Conservation (phyloP, 78 protist genomes). For the Dictyostelium citrinum region DNA sequence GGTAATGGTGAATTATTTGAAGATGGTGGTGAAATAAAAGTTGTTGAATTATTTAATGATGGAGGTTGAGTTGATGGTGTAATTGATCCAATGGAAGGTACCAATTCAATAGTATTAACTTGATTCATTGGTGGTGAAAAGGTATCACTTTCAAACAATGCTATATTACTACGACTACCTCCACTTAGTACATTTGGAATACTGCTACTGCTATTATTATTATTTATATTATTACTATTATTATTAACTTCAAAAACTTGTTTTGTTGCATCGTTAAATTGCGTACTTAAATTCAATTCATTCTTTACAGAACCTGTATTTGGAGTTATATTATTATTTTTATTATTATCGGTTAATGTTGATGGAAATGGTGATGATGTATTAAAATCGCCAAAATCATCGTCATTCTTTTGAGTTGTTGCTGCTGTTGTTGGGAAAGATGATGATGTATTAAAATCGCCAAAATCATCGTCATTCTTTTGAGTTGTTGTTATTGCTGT, state of each 20-base stretch:
- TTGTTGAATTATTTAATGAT: not conserved
- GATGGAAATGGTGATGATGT: constrained; percentile 1
- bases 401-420: not conserved
- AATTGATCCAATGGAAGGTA: not conserved
- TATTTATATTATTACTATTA: not conserved
- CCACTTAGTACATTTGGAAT: not conserved
- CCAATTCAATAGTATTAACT: constrained; percentile 11
- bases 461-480: not conserved
- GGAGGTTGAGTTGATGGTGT: constrained; percentile 29
- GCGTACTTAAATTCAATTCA: constrained; percentile 32
- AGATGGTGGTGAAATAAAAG: not conserved
- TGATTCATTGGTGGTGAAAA: constrained; percentile 34
- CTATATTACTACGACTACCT: not conserved
- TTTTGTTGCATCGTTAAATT: constrained; percentile 16
- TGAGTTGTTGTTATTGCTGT: not conserved
- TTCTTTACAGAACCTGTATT: not conserved
- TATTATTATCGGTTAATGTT: not conserved
- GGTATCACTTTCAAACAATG: not conserved
- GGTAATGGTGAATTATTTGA: constrained; percentile 6
- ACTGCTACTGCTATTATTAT: not conserved
- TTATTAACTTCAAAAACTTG: not conserved
- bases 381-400: constrained; percentile 14
- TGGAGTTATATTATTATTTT: not conserved
- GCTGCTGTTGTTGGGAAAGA: not conserved
- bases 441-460: constrained; percentile 5